These are phyloP conservation scores for Orbilia quercus DNA, from an alignment of 2,329 filamentous ascomycete genomes.

Conservation along the genomic window DNA sequence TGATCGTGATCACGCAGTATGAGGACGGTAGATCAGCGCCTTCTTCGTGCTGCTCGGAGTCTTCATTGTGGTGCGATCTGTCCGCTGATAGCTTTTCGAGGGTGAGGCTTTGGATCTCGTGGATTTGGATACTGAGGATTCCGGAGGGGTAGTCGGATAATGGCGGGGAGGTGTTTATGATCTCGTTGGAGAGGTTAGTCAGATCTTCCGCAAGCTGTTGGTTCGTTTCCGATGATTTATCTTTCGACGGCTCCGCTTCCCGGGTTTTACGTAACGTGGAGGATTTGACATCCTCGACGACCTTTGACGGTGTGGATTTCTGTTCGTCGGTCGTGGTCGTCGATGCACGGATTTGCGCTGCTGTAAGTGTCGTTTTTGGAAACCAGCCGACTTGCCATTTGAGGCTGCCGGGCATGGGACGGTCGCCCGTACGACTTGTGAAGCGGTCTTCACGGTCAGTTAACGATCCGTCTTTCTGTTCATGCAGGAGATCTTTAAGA, in stretches of 20 bases:
- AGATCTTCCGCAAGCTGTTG: conserved; percentile 77
- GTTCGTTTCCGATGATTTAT: conserved; percentile 70
- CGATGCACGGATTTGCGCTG: conserved; percentile 22
- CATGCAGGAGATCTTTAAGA: conserved; percentile 88
- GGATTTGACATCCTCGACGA: conserved; percentile 60
- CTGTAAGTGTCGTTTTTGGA: conserved; percentile 75
- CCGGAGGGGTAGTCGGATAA: conserved; percentile 73
- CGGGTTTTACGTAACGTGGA: conserved; percentile 73
- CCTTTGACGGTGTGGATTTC: conserved; percentile 19
- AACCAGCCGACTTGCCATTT: conserved; percentile 98
- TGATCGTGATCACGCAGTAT: conserved; percentile 79
- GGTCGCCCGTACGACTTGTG: conserved; percentile 81
- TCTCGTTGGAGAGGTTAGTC: conserved; percentile 71
- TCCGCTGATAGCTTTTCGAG: conserved; percentile 39
- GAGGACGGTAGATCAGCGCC: conserved; percentile 74
- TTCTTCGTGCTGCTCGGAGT: conserved; percentile 72
- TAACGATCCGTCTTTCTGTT: conserved; percentile 75
- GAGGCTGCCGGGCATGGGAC: conserved; percentile 92
- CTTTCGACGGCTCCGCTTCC: conserved; percentile 71
- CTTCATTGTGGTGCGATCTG: conserved; percentile 54
- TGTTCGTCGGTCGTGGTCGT: conserved; percentile 15
- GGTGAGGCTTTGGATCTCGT: conserved; percentile 77
- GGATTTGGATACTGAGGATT: conserved; percentile 76
- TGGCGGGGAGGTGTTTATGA: conserved; percentile 76
- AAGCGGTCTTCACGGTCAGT: conserved; percentile 89